phyloP scores from a whole-genome alignment of 768 basidiomycete species.

The Harrya chromipes region DNA sequence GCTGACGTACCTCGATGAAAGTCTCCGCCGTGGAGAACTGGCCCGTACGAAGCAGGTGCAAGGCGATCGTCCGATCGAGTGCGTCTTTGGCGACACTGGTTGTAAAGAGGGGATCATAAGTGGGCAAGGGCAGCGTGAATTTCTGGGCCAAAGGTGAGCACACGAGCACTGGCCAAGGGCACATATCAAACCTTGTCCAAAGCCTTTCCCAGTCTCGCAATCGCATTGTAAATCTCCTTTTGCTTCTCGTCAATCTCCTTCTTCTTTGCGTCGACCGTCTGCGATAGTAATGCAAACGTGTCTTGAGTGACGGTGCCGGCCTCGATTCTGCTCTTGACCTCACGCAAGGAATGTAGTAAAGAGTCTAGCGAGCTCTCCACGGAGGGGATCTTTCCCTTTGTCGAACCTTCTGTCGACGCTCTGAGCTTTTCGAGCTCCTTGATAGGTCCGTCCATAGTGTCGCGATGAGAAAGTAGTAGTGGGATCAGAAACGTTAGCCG shows the following conservation, averaged over 20 bases:
- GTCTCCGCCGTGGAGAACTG: slow-evolving; percentile 75
- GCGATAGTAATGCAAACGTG: slow-evolving; percentile 47
- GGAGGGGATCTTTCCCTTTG: slow-evolving; percentile 53
- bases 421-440: slow-evolving; percentile 82
- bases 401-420: slow-evolving; percentile 45
- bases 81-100: slow-evolving; percentile 57
- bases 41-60: slow-evolving; percentile 78
- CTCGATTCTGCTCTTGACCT: slow-evolving; percentile 52
- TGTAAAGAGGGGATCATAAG: slow-evolving; percentile 64
- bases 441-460: slow-evolving; percentile 64
- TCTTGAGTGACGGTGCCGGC: slow-evolving; percentile 48
- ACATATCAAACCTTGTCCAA: slow-evolving; percentile 76
- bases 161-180: background rate
- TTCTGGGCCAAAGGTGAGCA: slow-evolving; percentile 39
- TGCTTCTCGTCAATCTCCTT: slow-evolving; percentile 84
- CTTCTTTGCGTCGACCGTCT: slow-evolving; percentile 66
- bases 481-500: background rate
- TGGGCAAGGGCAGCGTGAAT: slow-evolving; percentile 58
- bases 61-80: slow-evolving; percentile 65
- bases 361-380: slow-evolving; percentile 61
- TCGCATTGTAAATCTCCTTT: slow-evolving; percentile 80
- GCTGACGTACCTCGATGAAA: slow-evolving; percentile 59
- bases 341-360: slow-evolving; percentile 55
- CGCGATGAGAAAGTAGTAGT: slow-evolving; percentile 2
- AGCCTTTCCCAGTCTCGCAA: slow-evolving; percentile 78